Evolutionary conservation across 148 eudicot species (phyloP).

Genomic region (Pharnaceum exiguum): DNA sequence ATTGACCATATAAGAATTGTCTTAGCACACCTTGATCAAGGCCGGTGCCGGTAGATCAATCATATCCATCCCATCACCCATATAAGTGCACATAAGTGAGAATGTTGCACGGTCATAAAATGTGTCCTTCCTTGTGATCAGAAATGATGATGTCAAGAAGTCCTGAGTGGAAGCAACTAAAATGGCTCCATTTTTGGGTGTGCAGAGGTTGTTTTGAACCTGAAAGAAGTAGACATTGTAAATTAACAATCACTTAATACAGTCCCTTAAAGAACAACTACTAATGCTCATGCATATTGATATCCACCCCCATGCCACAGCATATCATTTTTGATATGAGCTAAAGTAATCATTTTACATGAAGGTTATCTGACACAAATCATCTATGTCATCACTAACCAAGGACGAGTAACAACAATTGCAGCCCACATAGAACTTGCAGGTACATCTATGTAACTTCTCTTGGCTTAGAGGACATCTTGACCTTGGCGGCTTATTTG

Average conservation of each 20-base stretch:
- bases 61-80: slow-evolving; percentile 92
- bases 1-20: not conserved
- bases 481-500: too few relatives aligned
- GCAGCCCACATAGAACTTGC: too few relatives aligned
- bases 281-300: slow-evolving; percentile 7
- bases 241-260: not conserved
- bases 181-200: slow-evolving; percentile 93
- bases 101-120: slow-evolving; percentile 91
- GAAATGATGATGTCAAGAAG: slow-evolving; percentile 86
- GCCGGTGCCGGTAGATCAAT: slow-evolving; percentile 88
- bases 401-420: too few relatives aligned
- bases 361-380: too few relatives aligned
- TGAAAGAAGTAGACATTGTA: slow-evolving; percentile 17
- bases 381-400: too few relatives aligned
- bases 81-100: slow-evolving; percentile 78
- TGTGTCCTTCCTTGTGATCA: slow-evolving; percentile 92
- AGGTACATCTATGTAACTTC: too few relatives aligned
- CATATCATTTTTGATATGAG: too few relatives aligned
- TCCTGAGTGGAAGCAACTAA: slow-evolving; percentile 98
- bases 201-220: slow-evolving; percentile 98
- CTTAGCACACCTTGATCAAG: slow-evolving; percentile 54
- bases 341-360: too few relatives aligned
- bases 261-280: not conserved
- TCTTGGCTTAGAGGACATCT: too few relatives aligned
- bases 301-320: too few relatives aligned